phyloP scores from a whole-genome alignment of 225 moss, liverwort and hornwort species.

The Neckera pumila region DNA sequence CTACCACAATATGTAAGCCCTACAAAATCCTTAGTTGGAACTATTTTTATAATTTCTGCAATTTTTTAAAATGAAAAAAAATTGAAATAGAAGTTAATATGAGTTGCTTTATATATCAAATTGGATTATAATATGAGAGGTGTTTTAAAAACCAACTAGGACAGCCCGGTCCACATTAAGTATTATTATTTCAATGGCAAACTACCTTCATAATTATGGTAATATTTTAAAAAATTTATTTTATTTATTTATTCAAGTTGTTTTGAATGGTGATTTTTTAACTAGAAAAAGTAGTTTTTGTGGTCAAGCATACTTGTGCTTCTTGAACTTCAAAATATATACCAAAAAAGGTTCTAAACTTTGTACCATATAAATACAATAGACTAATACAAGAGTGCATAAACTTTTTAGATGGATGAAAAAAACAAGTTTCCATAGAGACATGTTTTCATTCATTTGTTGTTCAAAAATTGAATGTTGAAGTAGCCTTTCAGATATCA shows the following conservation, averaged over 20 bases:
- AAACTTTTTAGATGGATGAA: background rate
- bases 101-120: too few relatives aligned
- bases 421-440: background rate
- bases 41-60: too few relatives aligned
- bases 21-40: too few relatives aligned
- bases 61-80: too few relatives aligned
- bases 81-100: too few relatives aligned
- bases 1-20: too few relatives aligned
- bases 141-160: too few relatives aligned
- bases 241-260: background rate
- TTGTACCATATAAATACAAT: fast-evolving
- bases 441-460: background rate
- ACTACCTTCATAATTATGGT: background rate
- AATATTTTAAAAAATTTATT: background rate
- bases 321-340: background rate
- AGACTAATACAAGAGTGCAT: background rate
- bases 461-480: background rate
- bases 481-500: background rate
- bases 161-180: too few relatives aligned
- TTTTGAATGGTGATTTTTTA: background rate
- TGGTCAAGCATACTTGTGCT: background rate
- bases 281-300: background rate
- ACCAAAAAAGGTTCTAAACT: background rate
- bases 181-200: too few relatives aligned
- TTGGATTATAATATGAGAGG: too few relatives aligned